These are phyloP conservation scores for Cinchona pubescens DNA, from an alignment of 257 asterid genomes.

Conservation along the genomic window DNA sequence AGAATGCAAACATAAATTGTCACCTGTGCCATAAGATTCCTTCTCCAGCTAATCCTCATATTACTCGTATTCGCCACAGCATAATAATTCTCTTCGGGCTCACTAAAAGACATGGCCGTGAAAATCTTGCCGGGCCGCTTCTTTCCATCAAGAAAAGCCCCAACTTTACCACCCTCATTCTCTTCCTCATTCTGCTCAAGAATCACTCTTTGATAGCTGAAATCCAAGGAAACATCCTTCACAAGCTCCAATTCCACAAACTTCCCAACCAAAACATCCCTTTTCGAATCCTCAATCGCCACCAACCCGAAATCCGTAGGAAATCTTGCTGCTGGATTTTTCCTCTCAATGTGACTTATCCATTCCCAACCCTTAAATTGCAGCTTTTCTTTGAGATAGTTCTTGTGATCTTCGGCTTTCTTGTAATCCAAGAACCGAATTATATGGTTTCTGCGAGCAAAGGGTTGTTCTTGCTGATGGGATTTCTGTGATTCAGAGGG, in stretches of 20 bases:
- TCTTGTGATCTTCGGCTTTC: constrained; percentile 49
- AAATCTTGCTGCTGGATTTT: constrained; percentile 69
- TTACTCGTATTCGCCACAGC: constrained; percentile 33
- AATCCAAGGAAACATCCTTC: constrained; percentile 81
- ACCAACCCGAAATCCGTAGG: constrained; percentile 91
- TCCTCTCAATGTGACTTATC: constrained; percentile 86
- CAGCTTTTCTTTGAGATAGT: constrained; percentile 60
- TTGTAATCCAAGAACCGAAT: constrained; percentile 61
- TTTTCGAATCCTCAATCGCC: constrained; percentile 52
- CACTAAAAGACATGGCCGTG: constrained; percentile 80
- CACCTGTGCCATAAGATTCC: constrained; percentile 87
- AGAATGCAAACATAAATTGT: constrained; percentile 11
- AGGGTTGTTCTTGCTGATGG: constrained; percentile 13
- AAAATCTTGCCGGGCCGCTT: constrained; percentile 94
- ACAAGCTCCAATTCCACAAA: constrained; percentile 71
- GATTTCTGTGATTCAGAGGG: constrained; percentile 5
- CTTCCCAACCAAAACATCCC: constrained; percentile 53
- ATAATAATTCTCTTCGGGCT: constrained; percentile 21
- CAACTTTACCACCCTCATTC: constrained; percentile 28
- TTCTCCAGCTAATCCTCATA: constrained; percentile 46
- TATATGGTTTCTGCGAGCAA: constrained; percentile 48
- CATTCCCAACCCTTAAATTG: constrained; percentile 79
- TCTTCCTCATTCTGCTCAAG: constrained; percentile 40
- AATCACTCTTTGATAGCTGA: constrained; percentile 69
- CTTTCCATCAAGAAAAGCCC: constrained; percentile 62